A percentile compares a stretch with the other conserved stretches of the same genome.
These are phyloP conservation scores for Lodderomyces margitis DNA, from an alignment of 1,139 yeast species.

Conservation along the genomic window DNA sequence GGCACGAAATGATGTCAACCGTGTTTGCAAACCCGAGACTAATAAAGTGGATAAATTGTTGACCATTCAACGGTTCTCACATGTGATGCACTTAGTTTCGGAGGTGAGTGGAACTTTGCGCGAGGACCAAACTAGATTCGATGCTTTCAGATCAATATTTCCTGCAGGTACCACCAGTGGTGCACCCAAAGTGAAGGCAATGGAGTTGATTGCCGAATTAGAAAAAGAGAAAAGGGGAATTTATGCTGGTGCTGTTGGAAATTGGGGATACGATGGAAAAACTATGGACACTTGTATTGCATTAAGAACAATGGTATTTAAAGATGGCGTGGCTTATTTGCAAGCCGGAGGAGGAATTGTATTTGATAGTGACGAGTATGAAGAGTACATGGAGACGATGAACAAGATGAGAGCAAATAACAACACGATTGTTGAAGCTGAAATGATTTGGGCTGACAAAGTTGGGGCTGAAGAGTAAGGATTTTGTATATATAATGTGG, in stretches of 20 bases:
- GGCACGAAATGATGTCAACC: slow-evolving; percentile 92
- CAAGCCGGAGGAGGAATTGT: slow-evolving; percentile 99
- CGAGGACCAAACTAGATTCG: slow-evolving; percentile 81
- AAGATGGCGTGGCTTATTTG: slow-evolving; percentile 84
- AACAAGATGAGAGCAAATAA: slow-evolving; percentile 95
- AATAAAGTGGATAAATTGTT: slow-evolving; percentile 85
- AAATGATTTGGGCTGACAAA: slow-evolving; percentile 65
- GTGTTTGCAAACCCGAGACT: slow-evolving; percentile 85
- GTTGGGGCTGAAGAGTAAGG: slow-evolving; percentile 25
- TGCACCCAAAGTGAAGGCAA: slow-evolving; percentile 95
- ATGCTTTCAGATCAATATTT: slow-evolving; percentile 94
- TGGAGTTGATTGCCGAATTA: slow-evolving; percentile 88
- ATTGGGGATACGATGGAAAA: slow-evolving; percentile 92
- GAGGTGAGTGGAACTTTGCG: slow-evolving; percentile 92
- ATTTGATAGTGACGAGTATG: slow-evolving; percentile 89
- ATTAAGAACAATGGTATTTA: slow-evolving; percentile 91
- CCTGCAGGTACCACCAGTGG: slow-evolving; percentile 99
- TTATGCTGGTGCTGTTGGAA: slow-evolving; percentile 99
- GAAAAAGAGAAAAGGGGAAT: slow-evolving; percentile 94
- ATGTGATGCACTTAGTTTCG: slow-evolving; percentile 93
- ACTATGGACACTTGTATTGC: slow-evolving; percentile 98
- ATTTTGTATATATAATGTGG: not conserved
- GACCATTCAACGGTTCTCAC: slow-evolving; percentile 92
- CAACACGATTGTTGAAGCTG: slow-evolving; percentile 87
- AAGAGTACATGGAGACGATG: slow-evolving; percentile 94